Percentiles rank a stretch among this genome's conserved stretches.
These are phyloP conservation scores for Termitomyces sp. DNA, from an alignment of 768 basidiomycete genomes.

Conservation along the genomic window DNA sequence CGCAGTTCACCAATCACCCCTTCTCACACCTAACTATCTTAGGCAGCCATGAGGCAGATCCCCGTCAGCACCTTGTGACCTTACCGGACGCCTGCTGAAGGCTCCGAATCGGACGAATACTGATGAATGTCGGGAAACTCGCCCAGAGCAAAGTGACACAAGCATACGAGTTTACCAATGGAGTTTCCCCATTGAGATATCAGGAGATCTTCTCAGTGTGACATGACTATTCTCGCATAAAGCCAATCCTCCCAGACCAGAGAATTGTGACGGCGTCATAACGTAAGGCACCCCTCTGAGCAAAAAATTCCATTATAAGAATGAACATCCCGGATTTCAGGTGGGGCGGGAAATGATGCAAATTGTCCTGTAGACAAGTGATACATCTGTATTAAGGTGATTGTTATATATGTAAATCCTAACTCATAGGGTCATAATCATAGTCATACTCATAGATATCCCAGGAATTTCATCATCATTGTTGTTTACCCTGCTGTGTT, in stretches of 20 bases:
- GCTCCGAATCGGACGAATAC: background rate
- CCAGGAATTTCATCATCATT: background rate
- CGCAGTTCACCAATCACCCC: background rate
- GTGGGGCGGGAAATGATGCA: slow-evolving; percentile 5
- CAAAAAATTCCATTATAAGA: background rate
- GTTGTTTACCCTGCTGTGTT: background rate
- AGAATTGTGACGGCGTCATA: background rate
- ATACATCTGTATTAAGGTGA: background rate
- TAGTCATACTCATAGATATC: slow-evolving; percentile 1
- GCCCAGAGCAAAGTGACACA: too few species aligned
- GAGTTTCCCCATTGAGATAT: background rate
- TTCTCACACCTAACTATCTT: background rate
- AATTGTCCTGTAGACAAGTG: background rate
- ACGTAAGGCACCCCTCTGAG: background rate
- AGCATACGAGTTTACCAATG: background rate
- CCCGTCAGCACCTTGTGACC: background rate
- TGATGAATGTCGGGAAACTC: background rate
- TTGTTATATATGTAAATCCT: background rate
- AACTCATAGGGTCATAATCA: slow-evolving; percentile 1
- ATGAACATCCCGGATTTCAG: slow-evolving; percentile 6
- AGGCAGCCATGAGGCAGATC: background rate
- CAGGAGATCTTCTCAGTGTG: too few species aligned
- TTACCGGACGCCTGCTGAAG: background rate
- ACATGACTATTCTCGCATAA: too few species aligned
- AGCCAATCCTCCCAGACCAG: background rate